Conservation (phyloP, 495 filamentous ascomycete species). For the Parathielavia hyrcaniae region DNA sequence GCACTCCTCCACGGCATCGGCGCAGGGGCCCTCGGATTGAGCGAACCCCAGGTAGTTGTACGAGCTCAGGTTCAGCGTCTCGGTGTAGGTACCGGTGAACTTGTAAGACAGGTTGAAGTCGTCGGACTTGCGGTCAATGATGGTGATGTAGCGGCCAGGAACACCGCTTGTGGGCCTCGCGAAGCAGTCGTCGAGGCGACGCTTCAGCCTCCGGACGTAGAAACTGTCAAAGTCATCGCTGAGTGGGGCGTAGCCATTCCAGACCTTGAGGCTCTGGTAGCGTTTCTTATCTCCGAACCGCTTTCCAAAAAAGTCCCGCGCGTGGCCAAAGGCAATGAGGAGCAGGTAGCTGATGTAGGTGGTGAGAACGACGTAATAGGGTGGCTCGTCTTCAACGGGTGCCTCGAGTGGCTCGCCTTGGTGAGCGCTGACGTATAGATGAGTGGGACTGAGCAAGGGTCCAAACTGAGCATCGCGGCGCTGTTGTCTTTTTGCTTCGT, state of each 20-base stretch:
- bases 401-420: conserved; percentile 69
- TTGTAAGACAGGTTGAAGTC: conserved; percentile 86
- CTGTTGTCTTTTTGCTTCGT: conserved; percentile 66
- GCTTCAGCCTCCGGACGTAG: conserved; percentile 85
- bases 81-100: conserved; percentile 82
- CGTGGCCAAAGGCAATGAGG: conserved; percentile 89
- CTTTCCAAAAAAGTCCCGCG: conserved; percentile 97
- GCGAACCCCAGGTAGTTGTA: conserved; percentile 99
- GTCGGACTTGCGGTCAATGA: conserved; percentile 79
- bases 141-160: conserved; percentile 85
- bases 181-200: conserved; percentile 95
- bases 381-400: conserved; percentile 89
- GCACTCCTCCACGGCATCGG: conserved; percentile 81
- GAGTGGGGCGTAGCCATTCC: conserved; percentile 89
- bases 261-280: conserved; percentile 74
- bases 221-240: conserved; percentile 99
- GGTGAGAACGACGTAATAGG: conserved; percentile 92
- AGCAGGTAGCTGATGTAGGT: conserved; percentile 97
- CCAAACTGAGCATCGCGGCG: conserved; percentile 89
- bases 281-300: conserved; percentile 71
- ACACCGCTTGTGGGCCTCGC: conserved; percentile 86
- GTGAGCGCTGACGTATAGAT: conserved; percentile 77
- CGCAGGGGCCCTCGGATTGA: conserved; percentile 94
- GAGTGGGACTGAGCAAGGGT: conserved; percentile 68
- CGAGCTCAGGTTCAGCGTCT: conserved; percentile 95